These are phyloP conservation scores for Casuarina equisetifolia DNA, from an alignment of 306 rosid species.

Conservation along the genomic window DNA sequence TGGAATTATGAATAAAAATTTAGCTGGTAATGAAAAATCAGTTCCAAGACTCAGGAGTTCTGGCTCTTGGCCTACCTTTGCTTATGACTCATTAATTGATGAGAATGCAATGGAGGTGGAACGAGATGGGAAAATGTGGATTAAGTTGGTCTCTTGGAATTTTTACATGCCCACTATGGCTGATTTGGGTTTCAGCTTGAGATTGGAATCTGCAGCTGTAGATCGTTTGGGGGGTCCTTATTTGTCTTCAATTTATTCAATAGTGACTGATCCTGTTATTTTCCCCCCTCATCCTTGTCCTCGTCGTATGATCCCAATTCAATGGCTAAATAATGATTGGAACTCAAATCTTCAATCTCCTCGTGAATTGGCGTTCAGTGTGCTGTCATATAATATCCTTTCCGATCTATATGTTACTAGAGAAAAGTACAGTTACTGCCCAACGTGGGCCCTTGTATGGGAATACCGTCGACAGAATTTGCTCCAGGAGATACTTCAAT, in stretches of 20 bases:
- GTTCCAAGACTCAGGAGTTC: constrained; percentile 14
- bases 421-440: constrained; percentile 4
- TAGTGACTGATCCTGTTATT: constrained; percentile 31
- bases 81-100: neutral
- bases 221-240: constrained; percentile 13
- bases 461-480: constrained; percentile 33
- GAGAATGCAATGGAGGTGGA: neutral
- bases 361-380: constrained; percentile 18
- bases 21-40: neutral
- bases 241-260: constrained; percentile 6
- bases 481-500: constrained; percentile 33
- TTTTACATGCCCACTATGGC: constrained; percentile 25
- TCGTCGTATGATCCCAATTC: constrained; percentile 16
- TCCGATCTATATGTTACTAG: neutral
- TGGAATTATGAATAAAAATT: neutral
- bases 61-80: constrained; percentile 18
- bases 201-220: constrained; percentile 28
- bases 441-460: constrained; percentile 39
- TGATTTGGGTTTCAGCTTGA: constrained; percentile 30
- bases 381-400: constrained; percentile 41
- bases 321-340: neutral
- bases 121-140: constrained; percentile 22
- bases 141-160: constrained; percentile 10
- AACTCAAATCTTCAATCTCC: constrained; percentile 6
- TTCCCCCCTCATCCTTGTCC: constrained; percentile 13